A percentile compares a stretch with the other conserved stretches of the same genome.
Conservation (phyloP, 768 basidiomycete genomes). For the Suillus alpinus region DNA sequence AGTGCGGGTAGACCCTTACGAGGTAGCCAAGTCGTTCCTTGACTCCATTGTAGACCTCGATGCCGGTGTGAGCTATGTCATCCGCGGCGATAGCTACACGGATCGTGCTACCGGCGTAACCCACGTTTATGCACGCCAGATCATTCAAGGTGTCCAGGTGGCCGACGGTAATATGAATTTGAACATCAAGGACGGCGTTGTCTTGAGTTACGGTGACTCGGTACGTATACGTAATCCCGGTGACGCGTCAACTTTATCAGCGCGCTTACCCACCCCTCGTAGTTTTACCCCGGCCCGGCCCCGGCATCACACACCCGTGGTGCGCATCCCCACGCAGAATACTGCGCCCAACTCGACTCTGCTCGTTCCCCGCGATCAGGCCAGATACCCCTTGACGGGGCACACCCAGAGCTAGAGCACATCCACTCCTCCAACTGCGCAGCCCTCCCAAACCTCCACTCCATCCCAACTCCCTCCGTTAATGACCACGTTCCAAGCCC, state of each 20-base stretch:
- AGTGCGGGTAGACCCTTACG: conserved; percentile 46
- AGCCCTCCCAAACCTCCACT: conserved; percentile 39
- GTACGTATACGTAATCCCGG: conserved; percentile 40
- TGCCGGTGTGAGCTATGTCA: conserved; percentile 44
- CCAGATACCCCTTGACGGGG: conserved; percentile 21
- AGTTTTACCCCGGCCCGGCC: conserved; percentile 75
- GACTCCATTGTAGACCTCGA: conserved; percentile 34
- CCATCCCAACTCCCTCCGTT: conserved; percentile 9
- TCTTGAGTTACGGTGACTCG: conserved; percentile 87
- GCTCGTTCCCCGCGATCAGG: conserved; percentile 30
- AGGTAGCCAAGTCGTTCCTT: conserved; percentile 65
- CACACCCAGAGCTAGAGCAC: conserved; percentile 34
- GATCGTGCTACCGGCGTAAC: conserved; percentile 84
- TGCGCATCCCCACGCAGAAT: conserved; percentile 48
- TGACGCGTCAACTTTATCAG: conserved; percentile 1
- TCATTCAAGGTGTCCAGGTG: conserved; percentile 84
- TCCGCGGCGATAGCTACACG: conserved; percentile 84
- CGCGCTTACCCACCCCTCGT: conserved; percentile 8
- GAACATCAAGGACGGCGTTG: conserved; percentile 80
- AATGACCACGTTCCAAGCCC: conserved; percentile 26
- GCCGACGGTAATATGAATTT: conserved; percentile 90
- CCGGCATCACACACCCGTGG: conserved; percentile 39
- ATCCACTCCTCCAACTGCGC: conserved; percentile 59
- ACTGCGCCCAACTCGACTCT: conserved; percentile 44
- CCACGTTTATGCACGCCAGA: conserved; percentile 85